Evolutionary conservation across 768 basidiomycete genomes (phyloP).

Genomic region (Calocera viscosa): DNA sequence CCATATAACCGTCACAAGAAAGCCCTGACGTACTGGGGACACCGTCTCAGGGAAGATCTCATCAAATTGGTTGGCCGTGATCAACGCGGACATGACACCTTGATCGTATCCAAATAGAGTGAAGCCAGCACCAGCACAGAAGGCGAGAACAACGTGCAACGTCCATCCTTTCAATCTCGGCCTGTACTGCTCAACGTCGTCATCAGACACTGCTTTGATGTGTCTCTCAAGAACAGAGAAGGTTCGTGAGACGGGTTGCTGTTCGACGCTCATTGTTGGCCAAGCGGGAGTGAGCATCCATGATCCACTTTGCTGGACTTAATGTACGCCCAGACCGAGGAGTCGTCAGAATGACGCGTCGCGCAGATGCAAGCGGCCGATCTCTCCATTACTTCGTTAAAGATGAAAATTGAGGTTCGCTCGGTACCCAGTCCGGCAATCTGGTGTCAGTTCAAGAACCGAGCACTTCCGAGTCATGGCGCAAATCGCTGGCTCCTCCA

Average conservation of each 20-base stretch:
- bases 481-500: not conserved
- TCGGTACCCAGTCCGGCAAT: not conserved
- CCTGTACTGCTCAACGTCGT: constrained; percentile 27
- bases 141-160: constrained; percentile 40
- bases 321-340: not conserved
- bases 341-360: not conserved
- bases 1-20: constrained; percentile 43
- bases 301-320: not conserved
- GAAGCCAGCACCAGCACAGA: constrained; percentile 48
- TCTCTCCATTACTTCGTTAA: not conserved
- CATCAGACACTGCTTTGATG: constrained; percentile 15
- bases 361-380: not conserved
- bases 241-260: not conserved
- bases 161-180: constrained; percentile 33
- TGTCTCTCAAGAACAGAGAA: not conserved
- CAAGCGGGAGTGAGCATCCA: not conserved
- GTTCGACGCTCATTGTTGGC: constrained; percentile 5
- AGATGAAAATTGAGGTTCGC: not conserved
- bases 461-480: not conserved
- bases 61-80: constrained; percentile 50
- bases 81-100: constrained; percentile 55
- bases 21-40: constrained; percentile 32
- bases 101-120: constrained; percentile 63
- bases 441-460: not conserved
- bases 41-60: constrained; percentile 45